Evolutionary conservation across 768 basidiomycete genomes (phyloP), one percentile per base, ranked within the genome.

Genomic region (Boletus reticuloceps): DNA sequence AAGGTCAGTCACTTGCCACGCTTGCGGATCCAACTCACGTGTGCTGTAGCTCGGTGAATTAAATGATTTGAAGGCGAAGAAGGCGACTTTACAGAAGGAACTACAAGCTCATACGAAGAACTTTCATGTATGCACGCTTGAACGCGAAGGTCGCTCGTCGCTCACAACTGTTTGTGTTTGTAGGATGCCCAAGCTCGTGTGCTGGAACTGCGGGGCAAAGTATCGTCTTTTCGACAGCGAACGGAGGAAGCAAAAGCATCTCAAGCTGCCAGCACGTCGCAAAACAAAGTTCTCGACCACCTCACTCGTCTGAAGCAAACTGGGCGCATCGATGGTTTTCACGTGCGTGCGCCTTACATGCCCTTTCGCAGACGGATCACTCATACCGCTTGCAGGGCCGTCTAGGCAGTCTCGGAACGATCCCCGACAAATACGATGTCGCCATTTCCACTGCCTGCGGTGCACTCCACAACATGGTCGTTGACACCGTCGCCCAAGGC

Each of bases 341-440:
- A 98, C 72, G 96, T 96, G 65, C 62, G 90, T 44, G 73, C 14
- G n/a, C 12, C 12, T 14, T 27, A n/a, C 20, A 38, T 22, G 6
- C 11, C 1, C 14, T 49, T 38, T 16, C 6, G 19, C 16, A 25
- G 39, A 49, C 22, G 9, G 51, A 25, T 27, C 20, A 14, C 19
- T 61, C 34, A 31, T 19, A 22, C 31, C 34, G 48, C 8, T 40
- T 44, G 0, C 60, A 97, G 94, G 96, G 96, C 7, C 93, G 96
- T 29, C 81, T 99, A 3, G 95, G 96, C 36, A 89, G 85, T 67
- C 83, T 98, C 4, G 97, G 97, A 10, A 90, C 92, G 3, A 98
- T 99, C 59, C 86, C 92, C 14, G 94, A 96, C 73, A 92, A 94
- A 69, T 98, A 96, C 70, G 96, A 99, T 63, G 81, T 98, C 22